phyloP scores from a whole-genome alignment of 2,329 filamentous ascomycete genomes.

The Monosporascus sp. region DNA sequence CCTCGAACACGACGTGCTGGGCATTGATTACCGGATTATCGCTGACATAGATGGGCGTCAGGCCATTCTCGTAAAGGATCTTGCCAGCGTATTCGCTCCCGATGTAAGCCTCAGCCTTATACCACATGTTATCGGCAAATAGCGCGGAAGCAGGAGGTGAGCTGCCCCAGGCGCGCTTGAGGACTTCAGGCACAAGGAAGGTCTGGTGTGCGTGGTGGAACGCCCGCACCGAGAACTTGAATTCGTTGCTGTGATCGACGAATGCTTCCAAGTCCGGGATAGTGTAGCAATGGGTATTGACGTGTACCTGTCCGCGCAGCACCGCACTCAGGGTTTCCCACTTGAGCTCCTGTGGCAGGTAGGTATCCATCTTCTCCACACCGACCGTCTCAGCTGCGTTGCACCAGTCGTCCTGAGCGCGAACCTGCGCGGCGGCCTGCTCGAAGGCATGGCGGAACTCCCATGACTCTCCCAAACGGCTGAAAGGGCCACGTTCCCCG shows the following conservation, averaged over 20 bases:
- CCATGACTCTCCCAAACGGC: constrained; percentile 63
- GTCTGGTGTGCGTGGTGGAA: constrained; percentile 69
- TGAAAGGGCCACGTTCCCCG: constrained; percentile 50
- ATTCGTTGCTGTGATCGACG: constrained; percentile 66
- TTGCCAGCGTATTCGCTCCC: constrained; percentile 63
- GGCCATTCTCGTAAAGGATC: constrained; percentile 56
- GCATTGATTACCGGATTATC: constrained; percentile 67
- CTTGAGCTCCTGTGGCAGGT: constrained; percentile 56
- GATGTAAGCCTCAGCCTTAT: constrained; percentile 62
- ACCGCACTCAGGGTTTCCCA: constrained; percentile 61
- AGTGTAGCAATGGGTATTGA: constrained; percentile 70
- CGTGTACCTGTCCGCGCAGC: constrained; percentile 59
- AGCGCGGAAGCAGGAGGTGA: constrained; percentile 53
- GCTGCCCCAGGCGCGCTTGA: constrained; percentile 51
- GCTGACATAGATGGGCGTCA: constrained; percentile 64
- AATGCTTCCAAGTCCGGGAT: constrained; percentile 64
- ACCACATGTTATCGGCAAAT: constrained; percentile 69
- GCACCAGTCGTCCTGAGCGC: constrained; percentile 65
- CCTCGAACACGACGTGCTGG: constrained; percentile 63
- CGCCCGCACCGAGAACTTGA: constrained; percentile 59
- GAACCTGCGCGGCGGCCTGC: constrained; percentile 50
- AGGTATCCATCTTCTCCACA: constrained; percentile 44
- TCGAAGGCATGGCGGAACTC: constrained; percentile 64
- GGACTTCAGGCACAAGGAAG: constrained; percentile 59
- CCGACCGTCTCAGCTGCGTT: constrained; percentile 45